Evolutionary conservation across 1,139 yeast species (phyloP).

Genomic region (Kluyveromyces sp.): DNA sequence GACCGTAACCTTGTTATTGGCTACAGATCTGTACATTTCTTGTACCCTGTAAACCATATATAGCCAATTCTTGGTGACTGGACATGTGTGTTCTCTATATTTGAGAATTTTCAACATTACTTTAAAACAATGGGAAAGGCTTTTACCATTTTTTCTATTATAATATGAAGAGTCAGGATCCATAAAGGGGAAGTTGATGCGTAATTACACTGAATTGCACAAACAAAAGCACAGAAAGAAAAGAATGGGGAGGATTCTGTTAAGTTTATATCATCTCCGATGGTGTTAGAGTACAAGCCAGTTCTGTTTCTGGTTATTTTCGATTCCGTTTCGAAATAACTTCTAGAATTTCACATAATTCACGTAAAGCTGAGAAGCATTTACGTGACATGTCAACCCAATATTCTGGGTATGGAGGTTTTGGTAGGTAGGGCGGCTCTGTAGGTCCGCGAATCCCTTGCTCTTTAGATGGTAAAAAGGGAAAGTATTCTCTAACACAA

Average conservation of each 20-base stretch:
- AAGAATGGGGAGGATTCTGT: conserved; percentile 7
- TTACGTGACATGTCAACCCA: conserved; percentile 8
- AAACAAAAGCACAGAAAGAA: conserved; percentile 9
- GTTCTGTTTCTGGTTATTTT: not conserved
- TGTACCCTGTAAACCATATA: conserved; percentile 7
- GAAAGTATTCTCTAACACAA: conserved; percentile 8
- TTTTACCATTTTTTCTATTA: not conserved
- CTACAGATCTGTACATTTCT: conserved; percentile 7
- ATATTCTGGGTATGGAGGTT: conserved; percentile 6
- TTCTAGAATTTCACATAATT: conserved; percentile 5
- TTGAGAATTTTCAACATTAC: conserved; percentile 4
- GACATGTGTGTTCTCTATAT: conserved; percentile 2
- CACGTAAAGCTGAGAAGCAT: conserved; percentile 6
- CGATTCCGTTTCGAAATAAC: conserved; percentile 1
- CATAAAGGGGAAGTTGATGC: conserved; percentile 9
- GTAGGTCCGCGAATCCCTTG: conserved; percentile 6
- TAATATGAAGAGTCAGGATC: conserved; percentile 8
- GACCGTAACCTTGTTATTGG: conserved; percentile 1
- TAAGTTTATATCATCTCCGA: not conserved
- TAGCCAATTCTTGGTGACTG: conserved; percentile 9
- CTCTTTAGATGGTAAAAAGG: conserved; percentile 8
- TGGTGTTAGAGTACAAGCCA: not conserved
- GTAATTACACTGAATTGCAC: conserved; percentile 8
- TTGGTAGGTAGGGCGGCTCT: conserved; percentile 3
- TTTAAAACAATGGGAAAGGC: conserved; percentile 3